Evolutionary conservation across 73 alveolate genomes (phyloP), one percentile per base, ranked within the genome.

Genomic region (Stentor roeselii): DNA sequence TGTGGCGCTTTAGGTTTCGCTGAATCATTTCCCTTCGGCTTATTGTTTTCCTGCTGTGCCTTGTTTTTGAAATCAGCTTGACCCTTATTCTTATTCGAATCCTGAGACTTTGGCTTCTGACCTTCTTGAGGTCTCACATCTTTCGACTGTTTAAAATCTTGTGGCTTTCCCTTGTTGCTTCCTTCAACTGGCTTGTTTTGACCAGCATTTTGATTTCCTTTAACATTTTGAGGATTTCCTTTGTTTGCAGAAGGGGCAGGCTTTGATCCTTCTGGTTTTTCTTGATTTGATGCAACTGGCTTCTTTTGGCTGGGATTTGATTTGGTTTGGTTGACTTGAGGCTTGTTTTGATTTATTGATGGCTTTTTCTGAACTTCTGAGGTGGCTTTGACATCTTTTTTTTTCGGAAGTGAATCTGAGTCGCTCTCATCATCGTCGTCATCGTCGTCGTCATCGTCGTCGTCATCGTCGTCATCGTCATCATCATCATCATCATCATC

Each of bases 401-500:
- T 50, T 50, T 50, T 50, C 6, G 67, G 67, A 50, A 50, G 67
- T 21, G 6, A 6, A 50, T 6, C 67, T 11, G 6, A 11, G 21
- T 50, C 67, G 6, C 21, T 21, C 6, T 21, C 21, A 50, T 50
- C 67, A 50, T 50, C 67, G 21, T 50, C 67, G 21, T 50, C 67
- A 21, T 50, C 67, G 6, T 50, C 67, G 21, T 50, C 67, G 21
- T 21, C 21, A 50, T 50, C 67, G 21, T 50, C 67, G 67, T 50
- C 67, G 21, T 50, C 67, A 50, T 50, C 67, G 21, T 50, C 67
- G 30, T 50, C 67, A 50, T 21, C 21, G 21, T 50, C 67, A 50
- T 50, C 67, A 21, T 50, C 67, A 50, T 50, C 67, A 50, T 50
- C 67, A 21, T 50, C 67, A 50, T 50, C 67, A 50, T 50, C 67